Base-by-base conservation (phyloP, 2,329 filamentous ascomycete species). In the Diaporthe sp. region DNA sequence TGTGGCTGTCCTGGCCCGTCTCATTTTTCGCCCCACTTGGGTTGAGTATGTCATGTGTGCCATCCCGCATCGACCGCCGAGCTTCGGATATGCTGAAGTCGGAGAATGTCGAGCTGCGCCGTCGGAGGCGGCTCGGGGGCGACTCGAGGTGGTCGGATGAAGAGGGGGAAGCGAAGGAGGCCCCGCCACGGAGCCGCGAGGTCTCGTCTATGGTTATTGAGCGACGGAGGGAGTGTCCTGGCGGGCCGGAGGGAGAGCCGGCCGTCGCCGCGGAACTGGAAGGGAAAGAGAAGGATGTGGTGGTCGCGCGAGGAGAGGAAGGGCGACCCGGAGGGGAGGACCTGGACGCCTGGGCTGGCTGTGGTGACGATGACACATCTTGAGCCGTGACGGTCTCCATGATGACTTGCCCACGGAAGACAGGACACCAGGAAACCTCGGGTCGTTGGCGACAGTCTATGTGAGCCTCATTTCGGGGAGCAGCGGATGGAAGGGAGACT, bases 71-170 rank as follows among this genome's bases (percentile, higher is more conserved):
- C 3, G 89, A 90, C 75, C 88, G 87, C 77, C 90, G 90, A 54
- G 92, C 92, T 82, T 94, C 93, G 73, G 88, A 91, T 19, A 95
- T 80, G 77, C 93, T 94, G 79, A 89, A 92, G 79, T 96, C 94
- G 38, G 95, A 97, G 76, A 97, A 90, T 64, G 91, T 92, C 47
- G 95, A 97, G 84, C 93, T 94, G 76, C 94, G 90, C 72, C 94
- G 90, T 38, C 90, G 89, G 57, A 76, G 80, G 35, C 78, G 74
- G 66, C 76, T 78, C 30, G 80, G 77, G 45, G 80, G 78, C 10
- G 81, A 79, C 19, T 78, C 80, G 38, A 47, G 50, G n/a, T 45
- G 33, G 30, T 82, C 81, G 33, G 81, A 78, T 1, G 80, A 74
- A 50, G 79, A 67, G 71, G 73, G 76, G 45, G 76, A 57, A 57